A percentile compares a stretch with the other conserved stretches of the same genome.
Evolutionary conservation across 805 yeast genomes (phyloP).

Genomic region (Starmerella asiatica): DNA sequence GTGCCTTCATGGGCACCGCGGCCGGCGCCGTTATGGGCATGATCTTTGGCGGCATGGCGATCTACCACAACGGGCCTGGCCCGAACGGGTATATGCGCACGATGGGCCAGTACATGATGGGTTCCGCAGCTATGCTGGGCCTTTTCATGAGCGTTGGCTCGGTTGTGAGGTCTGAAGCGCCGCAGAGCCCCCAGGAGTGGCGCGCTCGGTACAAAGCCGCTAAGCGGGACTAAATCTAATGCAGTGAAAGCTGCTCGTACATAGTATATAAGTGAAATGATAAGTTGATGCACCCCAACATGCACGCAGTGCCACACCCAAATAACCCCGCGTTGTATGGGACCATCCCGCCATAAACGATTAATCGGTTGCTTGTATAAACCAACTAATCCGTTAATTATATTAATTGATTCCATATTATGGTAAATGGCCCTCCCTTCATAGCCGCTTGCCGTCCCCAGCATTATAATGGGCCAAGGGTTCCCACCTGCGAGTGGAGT

Average conservation of each 20-base stretch:
- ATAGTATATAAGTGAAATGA: no score
- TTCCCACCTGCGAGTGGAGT: constrained; percentile 13
- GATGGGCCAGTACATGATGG: constrained; percentile 88
- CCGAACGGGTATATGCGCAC: constrained; percentile 96
- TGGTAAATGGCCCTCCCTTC: no score
- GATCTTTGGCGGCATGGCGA: constrained; percentile 84
- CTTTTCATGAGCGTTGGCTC: constrained; percentile 94
- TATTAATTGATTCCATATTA: no score
- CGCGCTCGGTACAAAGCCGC: neutral
- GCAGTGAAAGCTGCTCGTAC: no score
- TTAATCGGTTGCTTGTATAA: no score
- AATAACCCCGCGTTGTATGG: no score
- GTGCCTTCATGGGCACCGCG: constrained; percentile 85
- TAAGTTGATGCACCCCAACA: no score
- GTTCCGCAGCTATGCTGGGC: constrained; percentile 94
- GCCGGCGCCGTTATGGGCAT: constrained; percentile 93
- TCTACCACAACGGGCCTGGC: constrained; percentile 89
- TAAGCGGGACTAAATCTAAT: no score
- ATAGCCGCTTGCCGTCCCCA: no score
- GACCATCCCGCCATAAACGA: no score
- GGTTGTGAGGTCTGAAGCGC: constrained; percentile 26
- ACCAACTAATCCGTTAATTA: no score
- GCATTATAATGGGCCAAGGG: neutral
- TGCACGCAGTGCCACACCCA: no score
- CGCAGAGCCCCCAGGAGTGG: constrained; percentile 16